Conservation (phyloP, 2,329 filamentous ascomycete genomes). For the Aspergillus brunneoviolaceus region DNA sequence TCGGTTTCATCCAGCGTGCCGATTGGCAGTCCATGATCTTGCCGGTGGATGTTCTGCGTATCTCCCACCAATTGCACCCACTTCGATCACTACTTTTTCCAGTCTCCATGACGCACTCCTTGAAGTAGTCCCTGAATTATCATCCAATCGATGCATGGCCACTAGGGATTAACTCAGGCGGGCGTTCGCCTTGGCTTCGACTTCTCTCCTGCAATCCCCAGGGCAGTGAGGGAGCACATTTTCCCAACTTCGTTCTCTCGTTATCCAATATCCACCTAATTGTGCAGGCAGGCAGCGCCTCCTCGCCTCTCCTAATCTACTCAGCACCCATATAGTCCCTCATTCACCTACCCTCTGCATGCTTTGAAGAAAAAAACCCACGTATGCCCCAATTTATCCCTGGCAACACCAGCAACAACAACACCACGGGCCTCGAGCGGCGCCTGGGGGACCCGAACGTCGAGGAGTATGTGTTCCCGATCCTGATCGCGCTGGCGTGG, state of each 20-base stretch:
- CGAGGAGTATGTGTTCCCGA: conserved; percentile 35
- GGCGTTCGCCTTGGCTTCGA: not conserved
- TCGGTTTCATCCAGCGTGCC: too few species aligned
- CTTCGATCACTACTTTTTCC: not conserved
- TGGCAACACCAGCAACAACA: conserved; percentile 4
- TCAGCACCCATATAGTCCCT: too few species aligned
- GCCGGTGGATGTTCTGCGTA: not conserved
- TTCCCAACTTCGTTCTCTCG: too few species aligned
- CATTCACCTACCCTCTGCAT: too few species aligned
- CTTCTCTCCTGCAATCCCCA: not conserved
- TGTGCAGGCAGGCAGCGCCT: too few species aligned
- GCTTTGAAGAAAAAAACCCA: not conserved
- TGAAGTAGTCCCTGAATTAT: not conserved
- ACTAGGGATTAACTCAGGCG: too few species aligned
- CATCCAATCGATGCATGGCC: not conserved
- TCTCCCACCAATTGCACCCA: conserved; percentile 1
- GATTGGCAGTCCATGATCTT: too few species aligned
- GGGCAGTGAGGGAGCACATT: too few species aligned
- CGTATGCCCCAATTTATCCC: conserved; percentile 14
- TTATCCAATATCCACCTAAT: too few species aligned
- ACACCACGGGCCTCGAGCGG: conserved; percentile 7
- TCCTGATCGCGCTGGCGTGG: conserved; percentile 45
- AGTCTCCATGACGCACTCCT: conserved; percentile 9
- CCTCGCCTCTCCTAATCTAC: too few species aligned
- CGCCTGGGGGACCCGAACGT: conserved; percentile 2